Evolutionary conservation across 164 flowering plant species (phyloP).

Genomic region (Platanus orientalis): DNA sequence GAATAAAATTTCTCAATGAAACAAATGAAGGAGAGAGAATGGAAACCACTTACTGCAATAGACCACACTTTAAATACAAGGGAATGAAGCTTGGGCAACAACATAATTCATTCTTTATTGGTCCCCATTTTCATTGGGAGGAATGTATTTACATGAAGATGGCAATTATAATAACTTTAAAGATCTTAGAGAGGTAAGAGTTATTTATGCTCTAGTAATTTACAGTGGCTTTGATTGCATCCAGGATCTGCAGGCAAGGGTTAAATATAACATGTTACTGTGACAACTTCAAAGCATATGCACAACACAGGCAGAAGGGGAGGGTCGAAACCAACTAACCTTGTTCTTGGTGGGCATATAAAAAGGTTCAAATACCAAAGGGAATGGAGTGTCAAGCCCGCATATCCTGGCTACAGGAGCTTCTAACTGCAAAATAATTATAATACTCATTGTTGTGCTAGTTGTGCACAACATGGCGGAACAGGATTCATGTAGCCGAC

Average conservation of each 20-base stretch:
- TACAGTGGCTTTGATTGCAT: constrained; percentile 74
- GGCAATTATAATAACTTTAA: not conserved
- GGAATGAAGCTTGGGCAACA: too few relatives aligned
- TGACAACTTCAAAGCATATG: not conserved
- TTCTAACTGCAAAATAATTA: constrained; percentile 62
- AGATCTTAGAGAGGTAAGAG: not conserved
- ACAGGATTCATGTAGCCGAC: too few relatives aligned
- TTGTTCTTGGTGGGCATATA: constrained; percentile 92
- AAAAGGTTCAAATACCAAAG: constrained; percentile 93
- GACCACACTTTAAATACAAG: too few relatives aligned
- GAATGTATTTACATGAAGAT: not conserved
- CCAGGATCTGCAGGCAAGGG: constrained; percentile 46
- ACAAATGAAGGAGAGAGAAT: too few relatives aligned
- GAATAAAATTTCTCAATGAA: too few relatives aligned
- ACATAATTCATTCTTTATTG: too few relatives aligned
- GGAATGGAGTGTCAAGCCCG: constrained; percentile 94
- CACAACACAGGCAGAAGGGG: not conserved
- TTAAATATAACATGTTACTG: not conserved
- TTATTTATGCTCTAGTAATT: constrained; percentile 34
- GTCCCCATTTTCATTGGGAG: not conserved
- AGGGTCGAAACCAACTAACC: constrained; percentile 27
- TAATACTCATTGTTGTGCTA: not conserved
- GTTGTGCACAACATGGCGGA: too few relatives aligned
- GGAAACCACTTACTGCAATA: too few relatives aligned
- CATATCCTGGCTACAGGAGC: constrained; percentile 91